Evolutionary conservation across 495 filamentous ascomycete species (phyloP), one percentile per base, ranked within the genome.

Genomic region (Terfezia claveryi): DNA sequence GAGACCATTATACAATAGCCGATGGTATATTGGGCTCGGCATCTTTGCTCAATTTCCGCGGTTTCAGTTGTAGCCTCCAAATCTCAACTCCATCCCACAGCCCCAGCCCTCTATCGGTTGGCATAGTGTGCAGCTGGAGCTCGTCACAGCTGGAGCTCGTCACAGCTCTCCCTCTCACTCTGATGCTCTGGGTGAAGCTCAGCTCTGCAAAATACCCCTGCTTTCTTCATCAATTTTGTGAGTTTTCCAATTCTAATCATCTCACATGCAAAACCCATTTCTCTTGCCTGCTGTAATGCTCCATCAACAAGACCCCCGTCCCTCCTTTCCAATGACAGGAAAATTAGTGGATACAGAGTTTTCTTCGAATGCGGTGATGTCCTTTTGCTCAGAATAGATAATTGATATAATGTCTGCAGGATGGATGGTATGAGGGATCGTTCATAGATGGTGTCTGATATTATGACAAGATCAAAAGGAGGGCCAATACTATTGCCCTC

Each of bases 1-100:
- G 27, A 32, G 27, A 32, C 27, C 0, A 32, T 32, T 32, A 20
- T 20, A 20, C n/a, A 27, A 27, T 32, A 32, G 27, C 27, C 27
- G 7, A 20, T 20, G 20, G 20, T 20, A 20, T 20, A 20, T n/a
- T n/a, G n/a, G n/a, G n/a, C n/a, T n/a, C n/a, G n/a, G n/a, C n/a
- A n/a, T n/a, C n/a, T n/a, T n/a, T n/a, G n/a, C n/a, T n/a, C n/a
- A n/a, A n/a, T n/a, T 20, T 20, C 20, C 32, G 11, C 50, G 50
- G 23, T 12, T 32, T 68, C 20, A 63, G 49, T 20, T 36, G 51
- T 52, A 58, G 67, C 41, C 55, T 68, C 56, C 68, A 70, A 54
- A 68, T 61, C 56, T 64, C 68, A 4, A 61, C 63, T 0, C 68
- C 69, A 20, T 62, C 64, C 61, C 59, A 63, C 6, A 67, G 58